Evolutionary conservation across 176 grass and related monocot species (phyloP), one percentile per base, ranked within the genome.

Genomic region (Urochloa ruziziensis): DNA sequence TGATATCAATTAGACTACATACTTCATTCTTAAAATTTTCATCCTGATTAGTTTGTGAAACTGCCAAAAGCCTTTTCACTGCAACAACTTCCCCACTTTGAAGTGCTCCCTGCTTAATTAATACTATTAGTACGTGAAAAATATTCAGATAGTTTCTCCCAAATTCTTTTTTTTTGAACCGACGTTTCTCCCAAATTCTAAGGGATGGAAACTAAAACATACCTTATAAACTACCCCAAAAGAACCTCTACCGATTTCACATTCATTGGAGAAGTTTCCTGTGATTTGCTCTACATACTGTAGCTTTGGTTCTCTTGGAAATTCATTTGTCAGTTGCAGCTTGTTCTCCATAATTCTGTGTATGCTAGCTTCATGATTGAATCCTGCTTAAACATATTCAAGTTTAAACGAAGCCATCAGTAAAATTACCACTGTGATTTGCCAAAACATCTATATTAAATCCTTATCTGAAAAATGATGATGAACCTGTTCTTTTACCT

Each of bases 161-260:
- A 25, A 19, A 6, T 29, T 16, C 32, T 46, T 35, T 21, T 6
- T n/a, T n/a, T n/a, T n/a, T n/a, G n/a, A n/a, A n/a, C n/a, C n/a
- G n/a, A n/a, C n/a, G n/a, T n/a, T n/a, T n/a, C n/a, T n/a, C n/a
- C n/a, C n/a, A 42, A 33, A 82, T n/a, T 16, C 5, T 6, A 48
- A 24, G 7, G 61, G 8, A 18, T 59, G 9, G 23, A 51, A 83
- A 19, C 2, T 59, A 11, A 10, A 42, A 47, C 42, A 67, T 46
- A 86, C 85, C 78, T 86, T 86, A 17, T 81, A 87, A 56, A 87
- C 35, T 57, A 17, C 32, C 4, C 85, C 78, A 82, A 87, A 87
- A 4, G 36, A 57, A 49, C 70, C 70, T 67, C 12, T 64, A 39
- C 70, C 61, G 0, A 87, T 75, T 67, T 67, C 62, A 12, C 2